Base-by-base conservation (phyloP, 2,329 filamentous ascomycete genomes). In the Tympanopsis confertula region DNA sequence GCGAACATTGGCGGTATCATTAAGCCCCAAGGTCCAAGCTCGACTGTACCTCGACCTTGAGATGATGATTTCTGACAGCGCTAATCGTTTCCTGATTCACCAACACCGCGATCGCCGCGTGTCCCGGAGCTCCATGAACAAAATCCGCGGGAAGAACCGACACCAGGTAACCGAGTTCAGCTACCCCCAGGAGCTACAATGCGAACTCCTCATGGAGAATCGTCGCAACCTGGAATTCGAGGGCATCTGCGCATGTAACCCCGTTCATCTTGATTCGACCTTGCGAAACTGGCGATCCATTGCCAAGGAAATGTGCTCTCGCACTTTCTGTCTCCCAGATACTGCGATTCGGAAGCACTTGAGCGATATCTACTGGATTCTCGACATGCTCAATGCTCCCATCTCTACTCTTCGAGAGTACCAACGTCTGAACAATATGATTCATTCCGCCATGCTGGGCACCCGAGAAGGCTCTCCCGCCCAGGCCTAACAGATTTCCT, bases 151-250 rank as follows among this genome's bases (percentile, higher is more conserved):
- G 19, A 62, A 63, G 38, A 61, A 63, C 38, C 47, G 61, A 5
- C 58, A 61, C n/a, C 54, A 57, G 28, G 63, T 66, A 13, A 47
- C 57, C 4, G 57, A 66, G 41, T 68, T 67, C 43, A 56, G 58
- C 36, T 68, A 63, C 41, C 62, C 67, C 45, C 58, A 65, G 44
- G 48, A 49, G 13, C 66, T 62, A 4, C 64, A 68, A 44, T 53
- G 56, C 10, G 54, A 59, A 4, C 46, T 68, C 13, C 57, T 68
- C 36, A 39, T 54, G 4, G 47, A 52, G 35, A 66, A 67, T 42
- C 45, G 63, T 29, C 50, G 55, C 10, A 55, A 46, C 4, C 50
- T 68, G 41, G 44, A 49, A 7, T 66, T 68, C 43, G 50, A 56
- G 28, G 61, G 60, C 5, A 52, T 56, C 19, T 53, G 50, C 32